Evolutionary conservation across 352 stramenopile species (phyloP), one percentile per base, ranked within the genome.

Genomic region (Phytophthora pisi): DNA sequence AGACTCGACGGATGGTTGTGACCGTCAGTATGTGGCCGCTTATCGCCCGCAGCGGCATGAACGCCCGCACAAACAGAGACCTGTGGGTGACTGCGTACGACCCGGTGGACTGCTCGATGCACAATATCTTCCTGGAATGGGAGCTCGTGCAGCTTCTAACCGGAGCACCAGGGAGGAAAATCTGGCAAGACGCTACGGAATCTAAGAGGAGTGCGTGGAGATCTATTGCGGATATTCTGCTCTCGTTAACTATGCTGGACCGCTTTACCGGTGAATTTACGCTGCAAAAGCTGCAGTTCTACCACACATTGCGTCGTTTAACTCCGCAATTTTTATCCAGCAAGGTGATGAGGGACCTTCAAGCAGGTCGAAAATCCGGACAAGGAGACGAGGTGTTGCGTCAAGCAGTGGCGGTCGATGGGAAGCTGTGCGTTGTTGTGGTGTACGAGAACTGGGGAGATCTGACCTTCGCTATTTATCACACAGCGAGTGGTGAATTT

Each of bases 381-480:
- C 73, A 79, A 40, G 87, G 87, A 24, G 87, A 95, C 38, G 83
- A 92, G 30, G 70, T 95, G 0, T 68, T 90, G 9, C 87, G 87
- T 4, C 84, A 95, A 69, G 76, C 66, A 2, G 49, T 58, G 0
- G 68, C 53, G 9, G 72, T 95, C 4, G 61, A 87, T 50, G 77
- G 83, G 0, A 72, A 62, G 40, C 53, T 91, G 16, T 89, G 83
- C 43, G 61, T 85, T 30, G 77, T 84, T 1, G 69, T 84, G 5
- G 75, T 93, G 2, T 88, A 81, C 51, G 87, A 95, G 66, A 95
- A 95, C 53, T 95, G 85, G 83, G 87, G 87, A 28, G 85, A 95
- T 57, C 56, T 95, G 7, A 72, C 72, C 0, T 71, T 91, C 18
- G 65, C 63, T 0, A 74, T 89, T 18, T 92, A 93, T 59, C 77